Conservation (phyloP, 2,329 filamentous ascomycete genomes). For the Ascochyta koolunga region DNA sequence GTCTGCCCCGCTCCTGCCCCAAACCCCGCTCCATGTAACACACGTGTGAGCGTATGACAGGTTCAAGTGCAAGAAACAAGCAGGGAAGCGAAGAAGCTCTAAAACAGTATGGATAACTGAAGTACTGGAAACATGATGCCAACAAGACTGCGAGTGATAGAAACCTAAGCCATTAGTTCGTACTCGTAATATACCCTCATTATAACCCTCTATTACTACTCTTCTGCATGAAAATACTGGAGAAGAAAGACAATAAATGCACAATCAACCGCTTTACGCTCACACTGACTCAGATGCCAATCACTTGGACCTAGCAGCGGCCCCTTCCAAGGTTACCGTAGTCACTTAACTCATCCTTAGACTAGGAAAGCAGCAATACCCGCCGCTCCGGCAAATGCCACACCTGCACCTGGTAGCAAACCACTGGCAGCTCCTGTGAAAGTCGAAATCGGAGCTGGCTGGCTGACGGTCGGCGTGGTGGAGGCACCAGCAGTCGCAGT, state of each 20-base stretch:
- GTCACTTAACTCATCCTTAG: not conserved
- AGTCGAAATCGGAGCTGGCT: not conserved
- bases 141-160: not conserved
- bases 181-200: not conserved
- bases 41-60: no score
- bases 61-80: not conserved
- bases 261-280: no score
- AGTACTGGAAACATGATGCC: not conserved
- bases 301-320: not conserved
- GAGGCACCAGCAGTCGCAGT: conserved; percentile 10
- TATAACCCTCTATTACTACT: not conserved
- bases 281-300: not conserved
- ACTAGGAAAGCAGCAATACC: conserved; percentile 14
- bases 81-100: not conserved
- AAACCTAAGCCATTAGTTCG: not conserved
- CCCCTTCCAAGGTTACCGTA: not conserved
- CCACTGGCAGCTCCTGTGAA: conserved; percentile 16
- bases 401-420: conserved; percentile 1
- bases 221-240: no score
- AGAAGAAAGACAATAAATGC: no score
- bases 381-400: conserved; percentile 7
- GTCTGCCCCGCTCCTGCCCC: not conserved
- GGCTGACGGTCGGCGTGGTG: conserved; percentile 4
- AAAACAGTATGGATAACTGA: not conserved
- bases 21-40: not conserved